Evolutionary conservation across 2,329 filamentous ascomycete genomes (phyloP), one percentile per base, ranked within the genome.

Genomic region (Microdochium trichocladiopsis): DNA sequence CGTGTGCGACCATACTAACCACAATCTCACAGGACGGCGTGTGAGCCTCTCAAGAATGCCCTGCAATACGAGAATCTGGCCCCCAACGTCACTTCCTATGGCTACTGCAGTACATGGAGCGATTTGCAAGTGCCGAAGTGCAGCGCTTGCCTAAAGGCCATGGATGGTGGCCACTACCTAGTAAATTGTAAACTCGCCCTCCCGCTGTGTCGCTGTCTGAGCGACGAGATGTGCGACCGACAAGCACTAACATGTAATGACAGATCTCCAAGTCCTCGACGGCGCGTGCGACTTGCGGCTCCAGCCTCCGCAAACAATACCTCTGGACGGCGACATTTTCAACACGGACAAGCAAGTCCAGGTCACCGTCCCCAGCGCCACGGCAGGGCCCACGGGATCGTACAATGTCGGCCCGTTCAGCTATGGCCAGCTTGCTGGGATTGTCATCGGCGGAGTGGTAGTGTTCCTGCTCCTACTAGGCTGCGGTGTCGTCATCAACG

Each of bases 281-380:
- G 80, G 78, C 18, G 81, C 77, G 6, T 86, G 83, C 58, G 61
- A 72, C 50, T 77, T 84, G 56, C 69, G 69, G 52, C 79, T 82
- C 0, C 55, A 60, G 0, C 62, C 70, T 0, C 80, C 80, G 0
- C 59, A 65, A 0, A 74, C 67, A 0, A 58, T 85, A n/a, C 75
- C 75, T 3, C 60, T 82, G 1, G 61, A 75, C 4, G 82, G 82
- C 22, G 65, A 68, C 21, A 63, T 79, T 2, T 86, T 86, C 63
- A 78, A 78, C 2, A 64, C 60, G 10, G 63, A 68, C 1, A 53
- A 58, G 0, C 23, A 28, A 16, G 71, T 83, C 41, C 77, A 76
- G 53, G 70, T 80, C 51, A 81, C 79, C 2, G 67, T 69, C 0
- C 78, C 82, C 0, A 68, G 72, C 0, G 66, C 73, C 0, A 67